Conservation (phyloP, 2,329 filamentous ascomycete genomes). For the Nannizziopsis barbatae region DNA sequence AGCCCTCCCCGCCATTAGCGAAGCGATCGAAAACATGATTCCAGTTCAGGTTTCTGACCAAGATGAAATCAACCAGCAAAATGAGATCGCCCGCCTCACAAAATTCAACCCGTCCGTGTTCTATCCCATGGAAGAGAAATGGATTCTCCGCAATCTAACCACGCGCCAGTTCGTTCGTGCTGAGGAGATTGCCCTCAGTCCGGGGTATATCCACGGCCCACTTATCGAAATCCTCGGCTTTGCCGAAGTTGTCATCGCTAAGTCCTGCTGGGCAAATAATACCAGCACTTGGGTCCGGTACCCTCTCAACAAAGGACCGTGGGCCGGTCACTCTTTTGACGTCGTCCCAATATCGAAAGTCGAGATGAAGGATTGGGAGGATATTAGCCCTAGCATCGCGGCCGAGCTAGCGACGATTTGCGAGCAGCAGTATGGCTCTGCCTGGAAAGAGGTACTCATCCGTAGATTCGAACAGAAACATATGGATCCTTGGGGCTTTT, state of each 20-base stretch:
- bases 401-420: constrained; percentile 3
- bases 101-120: background rate
- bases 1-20: background rate
- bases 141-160: constrained; percentile 12
- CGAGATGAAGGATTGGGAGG: constrained; percentile 6
- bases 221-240: constrained; percentile 11
- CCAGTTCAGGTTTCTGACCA: background rate
- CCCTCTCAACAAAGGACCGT: constrained; percentile 5
- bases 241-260: constrained; percentile 9
- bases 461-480: constrained; percentile 1
- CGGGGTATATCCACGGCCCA: constrained; percentile 8
- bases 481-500: constrained; percentile 8
- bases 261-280: constrained; percentile 6
- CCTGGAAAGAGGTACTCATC: constrained; percentile 5
- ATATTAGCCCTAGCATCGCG: constrained; percentile 9
- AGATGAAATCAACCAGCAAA: background rate
- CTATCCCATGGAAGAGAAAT: constrained; percentile 9
- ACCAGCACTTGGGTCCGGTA: constrained; percentile 5
- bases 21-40: background rate
- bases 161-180: constrained; percentile 10
- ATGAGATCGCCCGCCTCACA: background rate
- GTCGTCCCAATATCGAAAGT: constrained; percentile 7
- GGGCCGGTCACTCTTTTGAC: constrained; percentile 11
- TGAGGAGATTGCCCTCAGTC: constrained; percentile 7
- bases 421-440: constrained; percentile 4